Conservation (phyloP, 108 stramenopile species). For the Pseudonitzschia delicatissima region DNA sequence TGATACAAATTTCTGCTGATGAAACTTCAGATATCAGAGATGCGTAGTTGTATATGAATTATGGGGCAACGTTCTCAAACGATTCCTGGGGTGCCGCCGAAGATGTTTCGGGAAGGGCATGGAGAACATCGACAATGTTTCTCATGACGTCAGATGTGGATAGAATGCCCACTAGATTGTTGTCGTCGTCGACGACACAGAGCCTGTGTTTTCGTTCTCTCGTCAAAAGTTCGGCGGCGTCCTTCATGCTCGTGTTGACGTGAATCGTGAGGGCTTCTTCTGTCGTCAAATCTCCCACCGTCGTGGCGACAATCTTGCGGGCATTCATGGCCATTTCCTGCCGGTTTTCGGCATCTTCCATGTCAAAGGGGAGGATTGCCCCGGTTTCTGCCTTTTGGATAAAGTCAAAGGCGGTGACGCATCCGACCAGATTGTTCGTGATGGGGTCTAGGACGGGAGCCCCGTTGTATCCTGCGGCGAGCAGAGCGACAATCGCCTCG, state of each 20-base stretch:
- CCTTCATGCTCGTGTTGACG: slow-evolving; percentile 13
- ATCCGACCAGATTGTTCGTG: slow-evolving; percentile 23
- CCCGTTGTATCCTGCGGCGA: slow-evolving; percentile 14
- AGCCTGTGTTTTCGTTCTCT: slow-evolving; percentile 20
- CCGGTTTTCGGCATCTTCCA: slow-evolving; percentile 12
- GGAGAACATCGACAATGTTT: slow-evolving; percentile 25
- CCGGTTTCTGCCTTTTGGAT: slow-evolving; percentile 33
- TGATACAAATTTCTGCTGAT: too few relatives aligned
- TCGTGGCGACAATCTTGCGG: slow-evolving; percentile 27
- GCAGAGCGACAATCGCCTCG: slow-evolving; percentile 25
- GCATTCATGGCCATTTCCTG: slow-evolving; percentile 12
- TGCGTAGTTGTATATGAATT: too few relatives aligned
- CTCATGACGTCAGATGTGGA: slow-evolving; percentile 37
- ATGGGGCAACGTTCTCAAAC: too few relatives aligned
- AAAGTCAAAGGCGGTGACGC: slow-evolving; percentile 33
- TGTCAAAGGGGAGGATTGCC: slow-evolving; percentile 25
- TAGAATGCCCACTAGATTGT: slow-evolving; percentile 28
- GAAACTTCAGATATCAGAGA: too few relatives aligned
- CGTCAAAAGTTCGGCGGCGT: slow-evolving; percentile 30
- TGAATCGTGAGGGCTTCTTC: slow-evolving; percentile 22
- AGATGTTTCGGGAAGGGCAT: slow-evolving; percentile 17
- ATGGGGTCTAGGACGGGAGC: slow-evolving; percentile 31
- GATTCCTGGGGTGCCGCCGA: too few relatives aligned
- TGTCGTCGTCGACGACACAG: slow-evolving; percentile 31
- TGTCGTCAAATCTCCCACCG: slow-evolving; percentile 33